phyloP scores from a whole-genome alignment of 2,329 filamentous ascomycete genomes.

The Monilinia laxa region DNA sequence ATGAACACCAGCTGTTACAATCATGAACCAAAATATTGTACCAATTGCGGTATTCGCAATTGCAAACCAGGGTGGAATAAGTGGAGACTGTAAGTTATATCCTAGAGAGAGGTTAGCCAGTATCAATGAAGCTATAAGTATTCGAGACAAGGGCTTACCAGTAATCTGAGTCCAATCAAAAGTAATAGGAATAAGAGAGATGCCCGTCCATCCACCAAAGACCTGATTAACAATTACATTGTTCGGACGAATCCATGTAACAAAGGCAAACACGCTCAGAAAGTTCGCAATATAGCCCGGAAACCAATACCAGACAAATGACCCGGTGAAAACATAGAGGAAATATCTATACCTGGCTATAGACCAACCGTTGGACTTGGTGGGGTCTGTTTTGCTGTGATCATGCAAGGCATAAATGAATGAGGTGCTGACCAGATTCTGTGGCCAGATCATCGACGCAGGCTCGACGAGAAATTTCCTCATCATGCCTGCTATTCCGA shows the following conservation, averaged over 20 bases:
- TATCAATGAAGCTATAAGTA: slow-evolving; percentile 45
- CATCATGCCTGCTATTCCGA: slow-evolving; percentile 59
- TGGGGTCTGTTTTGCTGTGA: slow-evolving; percentile 52
- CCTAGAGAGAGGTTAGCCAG: neutral
- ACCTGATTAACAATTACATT: slow-evolving; percentile 69
- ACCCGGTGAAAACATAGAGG: slow-evolving; percentile 44
- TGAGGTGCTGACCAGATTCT: slow-evolving; percentile 23
- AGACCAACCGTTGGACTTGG: slow-evolving; percentile 44
- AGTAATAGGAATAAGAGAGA: slow-evolving; percentile 69
- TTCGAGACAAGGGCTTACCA: slow-evolving; percentile 34
- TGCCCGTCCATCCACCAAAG: slow-evolving; percentile 64
- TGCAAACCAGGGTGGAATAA: slow-evolving; percentile 66
- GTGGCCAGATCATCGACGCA: slow-evolving; percentile 66
- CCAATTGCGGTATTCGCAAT: slow-evolving; percentile 72
- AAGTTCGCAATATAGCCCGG: slow-evolving; percentile 65
- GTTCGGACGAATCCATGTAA: slow-evolving; percentile 70
- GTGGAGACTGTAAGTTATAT: slow-evolving; percentile 45
- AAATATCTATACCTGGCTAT: slow-evolving; percentile 46
- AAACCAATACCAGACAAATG: slow-evolving; percentile 55
- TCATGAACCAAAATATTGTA: slow-evolving; percentile 62
- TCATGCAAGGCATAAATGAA: slow-evolving; percentile 56
- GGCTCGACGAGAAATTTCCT: slow-evolving; percentile 59
- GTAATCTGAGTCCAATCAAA: slow-evolving; percentile 52
- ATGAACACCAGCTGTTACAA: slow-evolving; percentile 60
- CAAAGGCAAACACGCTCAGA: slow-evolving; percentile 68